These are phyloP conservation scores for Aphanomyces euteiches DNA, from an alignment of 352 stramenopile species.

Conservation along the genomic window DNA sequence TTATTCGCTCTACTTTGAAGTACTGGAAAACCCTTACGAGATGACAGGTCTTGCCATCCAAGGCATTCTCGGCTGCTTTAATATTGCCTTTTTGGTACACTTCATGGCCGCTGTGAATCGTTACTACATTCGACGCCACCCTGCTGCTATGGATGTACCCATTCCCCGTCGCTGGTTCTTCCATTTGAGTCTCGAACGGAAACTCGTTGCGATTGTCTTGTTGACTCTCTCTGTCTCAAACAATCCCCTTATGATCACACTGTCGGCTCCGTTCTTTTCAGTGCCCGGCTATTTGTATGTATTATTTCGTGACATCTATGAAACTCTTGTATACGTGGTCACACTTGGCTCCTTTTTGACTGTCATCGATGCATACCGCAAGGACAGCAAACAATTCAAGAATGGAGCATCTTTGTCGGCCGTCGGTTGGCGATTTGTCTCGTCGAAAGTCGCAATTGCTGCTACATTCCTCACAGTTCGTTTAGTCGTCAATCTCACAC, in stretches of 20 bases:
- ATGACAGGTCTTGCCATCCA: slow-evolving; percentile 11
- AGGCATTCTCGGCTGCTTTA: slow-evolving; percentile 2
- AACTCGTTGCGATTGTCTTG: slow-evolving; percentile 13
- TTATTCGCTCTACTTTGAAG: background rate
- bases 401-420: slow-evolving; percentile 8
- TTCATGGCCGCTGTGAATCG: background rate
- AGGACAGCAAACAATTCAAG: slow-evolving; percentile 8
- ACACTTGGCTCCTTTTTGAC: slow-evolving; percentile 15
- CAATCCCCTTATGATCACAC: slow-evolving; percentile 1
- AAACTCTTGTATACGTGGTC: slow-evolving; percentile 13
- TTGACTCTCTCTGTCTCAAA: background rate
- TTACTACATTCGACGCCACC: slow-evolving; percentile 5
- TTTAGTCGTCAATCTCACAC: background rate
- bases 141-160: background rate
- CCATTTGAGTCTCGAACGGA: slow-evolving; percentile 22
- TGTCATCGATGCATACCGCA: slow-evolving; percentile 22
- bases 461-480: background rate
- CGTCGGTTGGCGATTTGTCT: slow-evolving; percentile 8
- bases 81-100: background rate
- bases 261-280: background rate
- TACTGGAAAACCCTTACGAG: slow-evolving; percentile 15
- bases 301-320: slow-evolving; percentile 17
- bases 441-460: background rate
- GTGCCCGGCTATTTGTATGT: background rate
- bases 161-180: background rate